Evolutionary conservation across 257 asterid species (phyloP).

Genomic region (Primulina eburnea): DNA sequence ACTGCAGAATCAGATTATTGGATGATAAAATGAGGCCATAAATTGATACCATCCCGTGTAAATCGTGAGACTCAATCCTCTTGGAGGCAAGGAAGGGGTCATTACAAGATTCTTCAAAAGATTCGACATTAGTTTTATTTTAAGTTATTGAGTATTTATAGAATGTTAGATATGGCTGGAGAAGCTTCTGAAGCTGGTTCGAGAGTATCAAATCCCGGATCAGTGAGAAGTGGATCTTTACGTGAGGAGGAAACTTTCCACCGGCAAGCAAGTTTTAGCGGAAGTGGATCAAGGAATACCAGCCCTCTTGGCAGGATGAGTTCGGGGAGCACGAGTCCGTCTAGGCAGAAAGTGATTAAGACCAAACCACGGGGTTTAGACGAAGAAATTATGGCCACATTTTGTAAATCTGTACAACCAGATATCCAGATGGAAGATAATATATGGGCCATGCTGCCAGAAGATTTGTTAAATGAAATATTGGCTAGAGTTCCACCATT

Average conservation of each 20-base stretch:
- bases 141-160: slow-evolving; percentile 17
- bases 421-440: slow-evolving; percentile 95
- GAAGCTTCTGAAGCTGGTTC: slow-evolving; percentile 62
- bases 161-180: slow-evolving; percentile 41
- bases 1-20: slow-evolving; percentile 13
- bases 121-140: slow-evolving; percentile 15
- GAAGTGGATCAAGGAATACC: slow-evolving; percentile 71
- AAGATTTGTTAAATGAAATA: slow-evolving; percentile 84
- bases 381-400: slow-evolving; percentile 80
- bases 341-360: slow-evolving; percentile 71
- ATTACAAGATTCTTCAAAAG: slow-evolving; percentile 18
- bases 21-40: slow-evolving; percentile 11
- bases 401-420: slow-evolving; percentile 58
- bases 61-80: slow-evolving; percentile 1
- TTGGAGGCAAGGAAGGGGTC: slow-evolving; percentile 3
- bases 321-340: slow-evolving; percentile 88
- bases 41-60: slow-evolving; percentile 8
- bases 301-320: slow-evolving; percentile 84
- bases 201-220: slow-evolving; percentile 37
- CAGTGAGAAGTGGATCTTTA: slow-evolving; percentile 49
- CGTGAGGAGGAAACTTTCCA: slow-evolving; percentile 59
- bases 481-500: slow-evolving; percentile 95
- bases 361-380: slow-evolving; percentile 97
- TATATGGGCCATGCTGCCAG: slow-evolving; percentile 96
- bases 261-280: slow-evolving; percentile 62